Evolutionary conservation across 768 basidiomycete genomes (phyloP).

Genomic region (Agaricus subrufescens): DNA sequence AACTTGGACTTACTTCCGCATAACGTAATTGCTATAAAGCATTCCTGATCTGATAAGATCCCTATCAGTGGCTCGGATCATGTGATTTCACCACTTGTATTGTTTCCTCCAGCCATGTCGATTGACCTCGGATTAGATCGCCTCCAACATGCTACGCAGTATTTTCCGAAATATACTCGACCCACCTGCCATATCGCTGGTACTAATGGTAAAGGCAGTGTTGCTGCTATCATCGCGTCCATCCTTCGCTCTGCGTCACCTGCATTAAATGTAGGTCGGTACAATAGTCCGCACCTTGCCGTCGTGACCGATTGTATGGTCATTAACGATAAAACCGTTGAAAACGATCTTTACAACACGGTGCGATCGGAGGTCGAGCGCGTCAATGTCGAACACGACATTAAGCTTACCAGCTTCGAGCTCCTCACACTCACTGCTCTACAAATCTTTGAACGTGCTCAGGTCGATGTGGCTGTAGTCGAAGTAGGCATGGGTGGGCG

Average conservation of each 20-base stretch:
- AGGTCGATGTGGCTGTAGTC: conserved; percentile 79
- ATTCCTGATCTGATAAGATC: too few species aligned
- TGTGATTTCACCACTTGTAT: neutral
- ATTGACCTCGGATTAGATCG: conserved; percentile 68
- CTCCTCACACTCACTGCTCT: conserved; percentile 80
- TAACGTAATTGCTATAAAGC: too few species aligned
- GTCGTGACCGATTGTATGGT: conserved; percentile 71
- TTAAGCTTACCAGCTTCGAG: conserved; percentile 74
- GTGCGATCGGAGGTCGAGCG: conserved; percentile 44
- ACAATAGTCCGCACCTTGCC: conserved; percentile 91
- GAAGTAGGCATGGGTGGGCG: conserved; percentile 96
- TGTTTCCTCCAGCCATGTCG: conserved; percentile 34
- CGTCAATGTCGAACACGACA: conserved; percentile 36
- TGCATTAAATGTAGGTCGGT: conserved; percentile 67
- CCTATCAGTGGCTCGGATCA: neutral
- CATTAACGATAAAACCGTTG: conserved; percentile 55
- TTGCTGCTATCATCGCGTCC: conserved; percentile 77
- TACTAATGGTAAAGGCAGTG: conserved; percentile 97
- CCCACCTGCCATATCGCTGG: conserved; percentile 92
- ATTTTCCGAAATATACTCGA: conserved; percentile 59
- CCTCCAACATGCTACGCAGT: conserved; percentile 43
- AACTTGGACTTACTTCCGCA: too few species aligned
- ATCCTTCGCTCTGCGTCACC: conserved; percentile 56
- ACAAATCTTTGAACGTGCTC: conserved; percentile 58
- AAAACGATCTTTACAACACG: conserved; percentile 38